Base-by-base conservation (phyloP, 495 filamentous ascomycete species). In the Penicillium lagena region DNA sequence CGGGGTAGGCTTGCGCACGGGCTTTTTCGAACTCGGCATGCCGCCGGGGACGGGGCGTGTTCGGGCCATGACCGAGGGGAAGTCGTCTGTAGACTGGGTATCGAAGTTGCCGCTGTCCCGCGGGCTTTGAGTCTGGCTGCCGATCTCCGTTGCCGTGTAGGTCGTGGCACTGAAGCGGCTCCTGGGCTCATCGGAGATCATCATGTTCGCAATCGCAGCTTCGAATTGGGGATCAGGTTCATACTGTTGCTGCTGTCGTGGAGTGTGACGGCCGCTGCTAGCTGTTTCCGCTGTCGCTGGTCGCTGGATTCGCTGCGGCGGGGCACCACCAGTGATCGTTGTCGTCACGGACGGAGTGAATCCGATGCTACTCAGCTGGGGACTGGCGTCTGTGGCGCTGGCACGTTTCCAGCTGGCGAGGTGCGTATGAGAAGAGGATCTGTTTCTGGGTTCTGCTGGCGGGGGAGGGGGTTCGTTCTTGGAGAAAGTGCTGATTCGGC, bases 161-260 rank as follows among this genome's bases (percentile, higher is more conserved):
- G 86, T 89, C 12, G 84, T 84, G 37, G 81, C 66, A 60, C 82
- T 89, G 67, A 87, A 89, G 34, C 84, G 85, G 42, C 85, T 90
- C 0, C 60, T 56, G 7, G 80, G 83, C 39, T 83, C 72, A 15
- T 59, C 47, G 31, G 55, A 43, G 22, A 66, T 43, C 40, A 62
- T 55, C 37, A 71, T 44, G 35, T 57, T 56, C 32, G 47, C 49
- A 11, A 62, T 39, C 9, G 47, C 36, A 29, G 46, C 32, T 39
- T 56, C 49, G 35, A 63, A 47, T 12, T 60, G 52, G 29, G 53
- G 40, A 11, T 37, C 49, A 17, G 50, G 43, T 34, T 56, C 46
- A 46, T 61, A 46, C 40, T 29, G 31, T 27, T 42, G 12, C n/a
- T 42, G 37, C 12, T 12, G 43, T 36, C 27, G 29, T 31, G 14